Evolutionary conservation across 2,329 filamentous ascomycete genomes (phyloP).

Genomic region (Ceratocystis ficicola): DNA sequence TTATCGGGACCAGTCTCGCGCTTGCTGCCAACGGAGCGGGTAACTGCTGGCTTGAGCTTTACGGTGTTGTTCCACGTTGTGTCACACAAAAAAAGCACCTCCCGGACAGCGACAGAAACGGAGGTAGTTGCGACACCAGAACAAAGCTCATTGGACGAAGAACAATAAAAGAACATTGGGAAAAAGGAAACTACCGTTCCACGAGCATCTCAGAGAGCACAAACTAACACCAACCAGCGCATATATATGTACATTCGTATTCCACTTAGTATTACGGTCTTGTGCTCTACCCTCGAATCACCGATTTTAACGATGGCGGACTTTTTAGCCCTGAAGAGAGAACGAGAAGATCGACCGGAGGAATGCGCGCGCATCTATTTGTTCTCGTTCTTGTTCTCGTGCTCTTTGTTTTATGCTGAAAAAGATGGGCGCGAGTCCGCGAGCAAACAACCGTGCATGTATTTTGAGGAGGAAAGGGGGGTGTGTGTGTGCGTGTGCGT

Average conservation of each 20-base stretch:
- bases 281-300: not conserved
- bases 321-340: no score
- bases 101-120: not conserved
- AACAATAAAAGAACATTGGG: not conserved
- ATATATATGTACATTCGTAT: no score
- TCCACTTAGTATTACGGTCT: no score
- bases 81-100: not conserved
- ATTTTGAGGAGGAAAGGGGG: not conserved
- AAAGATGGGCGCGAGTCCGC: not conserved
- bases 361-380: not conserved
- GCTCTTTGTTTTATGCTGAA: not conserved
- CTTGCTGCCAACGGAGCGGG: not conserved
- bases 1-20: not conserved
- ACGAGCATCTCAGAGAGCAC: not conserved
- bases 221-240: not conserved
- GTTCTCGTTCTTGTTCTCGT: not conserved
- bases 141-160: slow-evolving; percentile 3
- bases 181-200: not conserved
- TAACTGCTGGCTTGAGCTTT: slow-evolving; percentile 1
- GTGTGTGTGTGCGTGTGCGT: not conserved
- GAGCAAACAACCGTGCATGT: not conserved
- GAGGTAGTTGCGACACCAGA: not conserved
- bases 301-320: not conserved
- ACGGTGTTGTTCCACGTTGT: not conserved
- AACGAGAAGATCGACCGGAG: not conserved